Evolutionary conservation across 1,284 basidiomycete genomes (phyloP), one percentile per base, ranked within the genome.

Genomic region (Austropuccinia psidii): DNA sequence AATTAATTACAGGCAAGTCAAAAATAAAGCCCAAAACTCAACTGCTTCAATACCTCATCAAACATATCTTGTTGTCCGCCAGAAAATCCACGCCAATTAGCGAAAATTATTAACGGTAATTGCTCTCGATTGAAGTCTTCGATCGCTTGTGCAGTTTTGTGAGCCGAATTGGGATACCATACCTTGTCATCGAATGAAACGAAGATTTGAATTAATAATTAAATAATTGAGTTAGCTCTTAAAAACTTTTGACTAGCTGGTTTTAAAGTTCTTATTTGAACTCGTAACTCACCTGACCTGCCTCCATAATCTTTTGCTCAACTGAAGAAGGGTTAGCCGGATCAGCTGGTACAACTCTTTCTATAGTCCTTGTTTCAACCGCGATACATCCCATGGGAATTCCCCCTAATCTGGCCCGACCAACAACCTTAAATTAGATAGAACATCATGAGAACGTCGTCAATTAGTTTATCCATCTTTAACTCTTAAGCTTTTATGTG

Each of bases 81-180:
- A 29, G 96, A 98, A 88, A 99, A 99, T 45, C 96, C 96, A 85
- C 96, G 92, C 94, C 96, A 98, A 85, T 99, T 99, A 76, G 96
- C 96, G 79, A 99, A 97, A 82, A 99, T 95, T 82, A 98, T 92
- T 76, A 99, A 85, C 4, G 96, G 96, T 27, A 99, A 85, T 49
- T 91, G 93, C 83, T 99, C 96, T 64, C 93, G 89, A 83, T 95
- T 90, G 84, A 98, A 93, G 84, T 99, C 96, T 82, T 94, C 92
- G 83, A 98, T 98, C 19, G 96, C 94, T 80, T 98, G 96, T 9
- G 95, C 96, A 29, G 96, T 99, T 86, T 99, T 99, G 85, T 97
- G 95, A n/a, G 96, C 94, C 33, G 91, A 95, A 83, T 99, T 98
- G 62, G 96, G 96, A 83, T 98, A 98, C 96, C 96, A 99, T 66